phyloP scores from a whole-genome alignment of 2,329 filamentous ascomycete species.

The Anisogramma anomala region DNA sequence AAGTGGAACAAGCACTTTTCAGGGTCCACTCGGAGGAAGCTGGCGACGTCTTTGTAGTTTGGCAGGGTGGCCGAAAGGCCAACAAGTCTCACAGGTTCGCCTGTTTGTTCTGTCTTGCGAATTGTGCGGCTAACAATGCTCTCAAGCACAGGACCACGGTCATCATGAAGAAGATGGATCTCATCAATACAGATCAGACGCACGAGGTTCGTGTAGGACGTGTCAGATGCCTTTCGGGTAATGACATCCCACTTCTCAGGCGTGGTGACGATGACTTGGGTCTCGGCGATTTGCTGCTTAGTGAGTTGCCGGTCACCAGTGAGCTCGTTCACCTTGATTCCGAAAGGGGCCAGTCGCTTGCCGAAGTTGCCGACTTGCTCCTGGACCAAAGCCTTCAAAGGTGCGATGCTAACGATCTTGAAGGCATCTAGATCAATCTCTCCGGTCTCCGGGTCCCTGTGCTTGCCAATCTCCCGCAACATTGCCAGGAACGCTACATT shows the following conservation, averaged over 20 bases:
- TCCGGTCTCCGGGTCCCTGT: constrained; percentile 78
- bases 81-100: constrained; percentile 81
- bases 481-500: constrained; percentile 98
- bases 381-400: constrained; percentile 87
- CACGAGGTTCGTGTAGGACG: constrained; percentile 95
- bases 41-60: constrained; percentile 93
- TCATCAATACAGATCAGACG: constrained; percentile 94
- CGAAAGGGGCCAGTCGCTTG: constrained; percentile 77
- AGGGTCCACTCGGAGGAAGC: constrained; percentile 81
- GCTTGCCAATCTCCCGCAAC: constrained; percentile 90
- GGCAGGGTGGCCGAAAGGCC: constrained; percentile 91
- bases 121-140: constrained; percentile 95
- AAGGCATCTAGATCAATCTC: constrained; percentile 92
- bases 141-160: constrained; percentile 90
- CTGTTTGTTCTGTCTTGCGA: constrained; percentile 83
- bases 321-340: constrained; percentile 86
- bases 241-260: constrained; percentile 99
- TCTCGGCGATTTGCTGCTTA: constrained; percentile 96
- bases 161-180: constrained; percentile 94
- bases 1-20: constrained; percentile 89
- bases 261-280: constrained; percentile 94
- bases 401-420: constrained; percentile 97
- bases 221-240: constrained; percentile 91
- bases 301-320: constrained; percentile 97
- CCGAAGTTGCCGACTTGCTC: constrained; percentile 98